Evolutionary conservation across 345 rosid genomes (phyloP), one percentile per base, ranked within the genome.

Genomic region (Citrus trifoliata): DNA sequence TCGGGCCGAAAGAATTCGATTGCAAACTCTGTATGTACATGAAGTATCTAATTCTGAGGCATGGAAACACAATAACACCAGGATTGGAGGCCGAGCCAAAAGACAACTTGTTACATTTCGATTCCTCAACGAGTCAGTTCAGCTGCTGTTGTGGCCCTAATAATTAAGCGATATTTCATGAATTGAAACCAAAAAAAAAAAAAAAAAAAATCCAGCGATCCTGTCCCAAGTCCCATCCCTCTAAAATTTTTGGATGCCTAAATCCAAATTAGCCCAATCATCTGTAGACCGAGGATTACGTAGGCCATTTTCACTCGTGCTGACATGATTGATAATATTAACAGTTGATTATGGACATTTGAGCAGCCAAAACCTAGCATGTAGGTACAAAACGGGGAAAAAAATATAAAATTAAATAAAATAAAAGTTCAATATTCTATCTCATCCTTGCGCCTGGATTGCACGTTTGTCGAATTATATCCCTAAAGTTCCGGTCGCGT

Each of bases 401-500:
- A 28, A 21, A 13, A 32, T 7, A 63, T 5, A 64, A 30, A 18
- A 3, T 1, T 2, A 14, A 2, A 38, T 38, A 40, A 9, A 40
- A 8, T 38, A 61, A 25, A 27, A 56, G 24, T 30, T 63, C n/a
- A 63, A 63, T 42, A 42, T 12, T 32, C 40, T 32, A n/a, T 65
- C 68, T 33, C 35, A 65, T 64, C n/a, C 40, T 66, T n/a, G 70
- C 46, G 3, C 4, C 46, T 66, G 48, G 70, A 66, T 14, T 66
- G 48, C 18, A 66, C 70, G 21, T 21, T 10, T 10, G 16, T 21
- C 1, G 70, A 66, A 12, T 35, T 6, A 32, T 72, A 72, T 72
- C 75, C 75, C 65, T 56, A 72, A 72, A 72, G 28, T 30, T 60
- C 42, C 65, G 75, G 64, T 33, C 32, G 75, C 65, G 75, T 72